Evolutionary conservation across 305 asterid genomes (phyloP).

Genomic region (Fraxinus dipetala): DNA sequence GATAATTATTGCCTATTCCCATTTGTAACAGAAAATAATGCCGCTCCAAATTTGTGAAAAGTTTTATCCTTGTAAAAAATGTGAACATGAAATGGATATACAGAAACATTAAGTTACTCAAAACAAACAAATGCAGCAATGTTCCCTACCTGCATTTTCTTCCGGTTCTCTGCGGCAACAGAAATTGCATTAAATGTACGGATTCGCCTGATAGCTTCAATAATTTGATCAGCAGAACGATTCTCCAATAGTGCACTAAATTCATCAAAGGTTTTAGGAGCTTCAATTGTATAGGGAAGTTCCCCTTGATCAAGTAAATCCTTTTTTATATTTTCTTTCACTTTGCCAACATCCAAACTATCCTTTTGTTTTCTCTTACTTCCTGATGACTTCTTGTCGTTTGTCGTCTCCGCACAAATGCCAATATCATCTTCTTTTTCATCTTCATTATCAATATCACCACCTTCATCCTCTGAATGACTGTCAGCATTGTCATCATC

Average conservation of each 20-base stretch:
- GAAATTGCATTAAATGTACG: conserved; percentile 72
- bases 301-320: conserved; percentile 37
- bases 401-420: conserved; percentile 23
- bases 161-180: conserved; percentile 85
- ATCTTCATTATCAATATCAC: conserved; percentile 1
- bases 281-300: conserved; percentile 96
- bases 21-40: neutral
- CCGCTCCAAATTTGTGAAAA: neutral
- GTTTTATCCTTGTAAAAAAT: neutral
- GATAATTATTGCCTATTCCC: neutral
- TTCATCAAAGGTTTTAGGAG: conserved; percentile 81
- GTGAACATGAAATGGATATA: conserved; percentile 19
- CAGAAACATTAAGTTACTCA: neutral
- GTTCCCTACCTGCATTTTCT: conserved; percentile 80
- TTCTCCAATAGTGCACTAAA: conserved; percentile 59
- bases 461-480: conserved; percentile 54
- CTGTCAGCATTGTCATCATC: conserved; percentile 63
- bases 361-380: conserved; percentile 32
- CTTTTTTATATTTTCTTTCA: conserved; percentile 29
- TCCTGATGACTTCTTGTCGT: conserved; percentile 28
- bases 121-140: conserved; percentile 21
- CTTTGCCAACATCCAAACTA: conserved; percentile 20
- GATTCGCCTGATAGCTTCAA: conserved; percentile 87
- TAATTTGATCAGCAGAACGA: conserved; percentile 70
- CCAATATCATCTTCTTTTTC: conserved; percentile 14